Evolutionary conservation across 345 rosid genomes (phyloP), one percentile per base, ranked within the genome.

Genomic region (Syzygium aqueum): DNA sequence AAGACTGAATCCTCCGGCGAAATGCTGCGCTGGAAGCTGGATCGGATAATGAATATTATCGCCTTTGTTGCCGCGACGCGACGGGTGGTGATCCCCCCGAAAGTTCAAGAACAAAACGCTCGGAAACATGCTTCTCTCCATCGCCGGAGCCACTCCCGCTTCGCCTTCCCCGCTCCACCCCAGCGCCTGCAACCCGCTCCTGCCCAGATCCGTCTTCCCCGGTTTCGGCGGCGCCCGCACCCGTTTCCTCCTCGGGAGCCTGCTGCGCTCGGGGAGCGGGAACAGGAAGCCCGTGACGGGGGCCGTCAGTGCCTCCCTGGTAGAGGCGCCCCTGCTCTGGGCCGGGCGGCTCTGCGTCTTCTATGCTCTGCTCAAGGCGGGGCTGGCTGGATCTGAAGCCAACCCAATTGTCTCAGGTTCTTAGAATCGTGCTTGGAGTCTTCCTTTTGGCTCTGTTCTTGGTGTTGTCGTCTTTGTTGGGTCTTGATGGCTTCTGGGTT

Each of bases 381-480:
- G 99, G 46, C 89, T 94, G 54, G 99, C 97, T 90, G 99, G 98
- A 90, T 96, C 98, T 85, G 94, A 91, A 86, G 86, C 95, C 61
- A 96, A 95, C 85, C 98, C 98, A 6, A 87, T 95, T 85, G 97
- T 96, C 87, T 92, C 98, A 86, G 99, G 99, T 96, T 49, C 49
- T 65, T 86, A 6, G 59, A 8, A 52, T 63, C 37, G 25, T 53
- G 21, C 50, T 40, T 21, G 14, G 54, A 25, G 11, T 8, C 5
- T 87, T 54, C 10, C 5, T 53, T 53, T 65, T 56, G 52, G 28
- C 22, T 87, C 53, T 51, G 77, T 3, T 37, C 46, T 43, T 43
- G 46, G 15, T 13, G 40, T 27, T 78, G 25, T 8, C 8, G 25
- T 8, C 8, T 51, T 56, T 37, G 61, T 46, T 52, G 30, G 77